Evolutionary conservation across 2,329 filamentous ascomycete genomes (phyloP), one percentile per base, ranked within the genome.

Genomic region (Elsinoe ampelina): DNA sequence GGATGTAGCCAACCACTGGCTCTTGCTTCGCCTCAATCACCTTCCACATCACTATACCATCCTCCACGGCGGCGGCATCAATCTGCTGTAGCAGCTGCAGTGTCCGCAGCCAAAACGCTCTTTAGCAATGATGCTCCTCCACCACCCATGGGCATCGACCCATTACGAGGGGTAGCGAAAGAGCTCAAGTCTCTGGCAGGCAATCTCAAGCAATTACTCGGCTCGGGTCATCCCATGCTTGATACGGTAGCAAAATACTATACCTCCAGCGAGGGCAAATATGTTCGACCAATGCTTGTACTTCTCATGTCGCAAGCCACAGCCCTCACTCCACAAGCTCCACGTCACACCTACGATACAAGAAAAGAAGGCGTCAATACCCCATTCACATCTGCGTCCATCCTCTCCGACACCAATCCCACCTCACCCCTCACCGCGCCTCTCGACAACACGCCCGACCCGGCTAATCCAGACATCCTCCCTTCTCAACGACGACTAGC

Each of bases 211-310:
- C 87, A 95, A 68, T 78, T 97, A n/a, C 77, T 97, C 13, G 92
- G 92, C 5, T 96, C 91, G 0, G 92, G 92, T 5, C 92, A 98
- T 68, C 93, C 93, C 0, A 90, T 91, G 45, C 80, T 98, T 59
- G 93, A 97, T 68, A 91, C 89, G 41, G 92, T 91, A 26, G 90
- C 93, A 54, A 98, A 98, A 73, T 98, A 98, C 77, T 98, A 98
- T 72, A 95, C 93, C 19, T 87, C 92, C 66, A 88, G 88, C 59
- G 90, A 97, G 77, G 93, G 93, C 61, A 98, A 98, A 76, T 93
- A 97, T 72, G 85, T 98, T 64, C 85, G 93, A 63, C 93, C 93
- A 30, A 82, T 96, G 71, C 86, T 98, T 60, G 91, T 98, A 30
- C 81, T 98, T 60, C 83, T 98, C 65, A 97, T 98, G 92, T 92